Percentiles rank a stretch among this genome's conserved stretches.
These are phyloP conservation scores for Leptographium flavum DNA, from an alignment of 2,329 filamentous ascomycete species.

Conservation along the genomic window DNA sequence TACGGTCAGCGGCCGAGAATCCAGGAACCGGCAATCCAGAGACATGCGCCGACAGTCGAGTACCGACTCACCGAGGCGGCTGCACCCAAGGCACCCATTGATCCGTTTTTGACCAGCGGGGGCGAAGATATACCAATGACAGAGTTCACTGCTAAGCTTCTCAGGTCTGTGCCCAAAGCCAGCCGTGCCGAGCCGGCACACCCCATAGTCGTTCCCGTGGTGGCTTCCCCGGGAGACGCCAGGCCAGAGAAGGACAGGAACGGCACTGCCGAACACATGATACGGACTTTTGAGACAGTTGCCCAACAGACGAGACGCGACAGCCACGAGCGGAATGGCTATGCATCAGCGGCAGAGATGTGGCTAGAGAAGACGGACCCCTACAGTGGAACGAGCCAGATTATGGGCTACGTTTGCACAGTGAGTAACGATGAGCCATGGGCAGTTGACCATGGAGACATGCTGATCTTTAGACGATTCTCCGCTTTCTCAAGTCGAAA, in stretches of 20 bases:
- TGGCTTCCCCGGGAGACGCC: not conserved
- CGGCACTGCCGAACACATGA: constrained; percentile 6
- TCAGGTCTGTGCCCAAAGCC: no score
- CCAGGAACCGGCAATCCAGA: no score
- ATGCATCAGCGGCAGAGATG: not conserved
- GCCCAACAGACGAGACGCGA: not conserved
- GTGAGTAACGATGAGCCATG: not conserved
- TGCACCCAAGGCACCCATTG: no score
- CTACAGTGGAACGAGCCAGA: constrained; percentile 8
- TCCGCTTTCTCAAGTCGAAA: constrained; percentile 11
- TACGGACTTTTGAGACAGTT: constrained; percentile 1
- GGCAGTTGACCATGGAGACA: not conserved
- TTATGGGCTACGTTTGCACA: constrained; percentile 11
- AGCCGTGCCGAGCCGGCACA: no score
- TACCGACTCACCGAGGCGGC: no score
- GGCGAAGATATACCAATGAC: no score
- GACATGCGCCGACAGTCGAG: no score
- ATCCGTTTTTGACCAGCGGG: no score
- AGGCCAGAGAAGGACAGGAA: not conserved
- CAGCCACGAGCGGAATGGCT: constrained; percentile 1
- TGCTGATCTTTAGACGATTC: constrained; percentile 7
- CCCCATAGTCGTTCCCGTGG: no score
- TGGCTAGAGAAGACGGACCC: constrained; percentile 9
- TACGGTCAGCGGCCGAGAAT: no score
- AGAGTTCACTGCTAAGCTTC: no score